Evolutionary conservation across 306 rosid species (phyloP), one percentile per base, ranked within the genome.

Genomic region (Oxytropis ochrocephala): DNA sequence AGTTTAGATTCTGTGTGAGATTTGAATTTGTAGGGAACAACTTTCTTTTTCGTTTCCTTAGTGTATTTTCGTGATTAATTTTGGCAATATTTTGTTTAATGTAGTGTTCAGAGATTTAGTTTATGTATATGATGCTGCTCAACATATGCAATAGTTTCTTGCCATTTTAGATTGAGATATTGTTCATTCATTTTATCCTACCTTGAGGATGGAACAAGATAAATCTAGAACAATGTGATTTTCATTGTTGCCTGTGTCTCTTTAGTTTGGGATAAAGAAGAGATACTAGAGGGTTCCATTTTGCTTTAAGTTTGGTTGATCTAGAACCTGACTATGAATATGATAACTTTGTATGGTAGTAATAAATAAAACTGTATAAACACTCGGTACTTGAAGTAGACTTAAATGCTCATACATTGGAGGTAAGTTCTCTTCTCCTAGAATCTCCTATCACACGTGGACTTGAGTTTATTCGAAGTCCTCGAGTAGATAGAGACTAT

Each of bases 161-260:
- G 29, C 51, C 29, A 51, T 68, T 14, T 68, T 68, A 68, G 62
- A 19, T 36, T 36, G 62, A 36, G 24, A 52, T 5, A 42, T 11
- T 69, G 42, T 59, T 35, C 11, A 14, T 35, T 18, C 36, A 12
- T 16, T 33, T 58, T 33, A 7, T 59, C 14, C n/a, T 7, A 11
- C 7, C 27, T 32, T 12, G 14, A 33, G 14, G n/a, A n/a, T 35
- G 46, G 52, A 38, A 39, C 21, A 14, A 24, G 46, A 59, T 29
- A 50, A 35, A 19, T 61, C 36, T 54, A 29, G 39, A 41, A 44
- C 11, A 19, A 30, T 16, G 63, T 38, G 55, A 24, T 63, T 35
- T 73, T 63, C 47, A 27, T 64, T 11, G 32, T 62, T 51, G 44
- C n/a, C 52, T 60, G 43, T 39, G 33, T 67, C 60, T 73, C 35